Conservation (phyloP, 805 yeast genomes). For the Teunomyces aglyptinius region DNA sequence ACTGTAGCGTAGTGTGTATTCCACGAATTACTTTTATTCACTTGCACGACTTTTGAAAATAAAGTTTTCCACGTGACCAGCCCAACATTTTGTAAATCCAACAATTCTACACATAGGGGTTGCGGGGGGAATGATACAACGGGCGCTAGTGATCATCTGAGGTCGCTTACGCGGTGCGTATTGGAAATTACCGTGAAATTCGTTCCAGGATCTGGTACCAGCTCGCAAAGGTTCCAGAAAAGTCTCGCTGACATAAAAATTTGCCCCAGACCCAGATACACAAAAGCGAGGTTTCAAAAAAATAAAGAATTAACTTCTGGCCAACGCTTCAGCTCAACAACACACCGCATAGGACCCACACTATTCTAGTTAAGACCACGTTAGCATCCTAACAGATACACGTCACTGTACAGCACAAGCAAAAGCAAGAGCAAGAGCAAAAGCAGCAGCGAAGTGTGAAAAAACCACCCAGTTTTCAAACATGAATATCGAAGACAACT, state of each 20-base stretch:
- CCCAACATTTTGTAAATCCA: conserved; percentile 3
- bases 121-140: background rate
- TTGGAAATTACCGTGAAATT: background rate
- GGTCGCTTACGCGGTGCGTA: no score
- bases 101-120: background rate
- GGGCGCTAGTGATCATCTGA: no score
- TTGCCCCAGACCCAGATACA: background rate
- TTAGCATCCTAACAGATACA: no score
- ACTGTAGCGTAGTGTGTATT: no score
- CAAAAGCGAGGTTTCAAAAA: background rate
- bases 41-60: no score
- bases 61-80: background rate
- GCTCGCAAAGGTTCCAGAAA: background rate
- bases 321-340: conserved; percentile 1
- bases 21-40: no score
- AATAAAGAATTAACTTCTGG: background rate
- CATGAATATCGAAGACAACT: conserved; percentile 9
- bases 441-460: background rate
- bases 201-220: background rate
- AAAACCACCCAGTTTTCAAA: background rate
- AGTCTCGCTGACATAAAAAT: background rate
- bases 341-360: background rate
- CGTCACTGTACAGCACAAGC: no score
- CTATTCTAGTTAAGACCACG: background rate
- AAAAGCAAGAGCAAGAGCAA: no score